Evolutionary conservation across 305 asterid genomes (phyloP).

Genomic region (Withania somnifera): DNA sequence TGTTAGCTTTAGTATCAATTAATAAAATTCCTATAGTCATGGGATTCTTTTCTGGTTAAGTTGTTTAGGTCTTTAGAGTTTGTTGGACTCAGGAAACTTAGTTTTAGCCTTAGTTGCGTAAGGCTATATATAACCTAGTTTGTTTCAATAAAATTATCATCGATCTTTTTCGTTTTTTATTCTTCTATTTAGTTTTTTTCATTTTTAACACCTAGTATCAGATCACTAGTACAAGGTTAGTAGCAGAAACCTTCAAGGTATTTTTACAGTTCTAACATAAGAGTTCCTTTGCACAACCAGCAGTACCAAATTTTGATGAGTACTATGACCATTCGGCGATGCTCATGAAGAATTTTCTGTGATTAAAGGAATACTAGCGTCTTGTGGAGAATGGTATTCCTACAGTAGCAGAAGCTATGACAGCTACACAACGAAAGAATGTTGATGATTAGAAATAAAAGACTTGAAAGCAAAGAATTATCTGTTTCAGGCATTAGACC

Average conservation of each 20-base stretch:
- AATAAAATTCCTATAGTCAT: constrained; percentile 1
- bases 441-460: not conserved
- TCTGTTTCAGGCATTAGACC: not conserved
- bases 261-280: not conserved
- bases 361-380: not conserved
- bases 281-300: not conserved
- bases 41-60: not conserved
- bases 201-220: not conserved
- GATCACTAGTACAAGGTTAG: not conserved
- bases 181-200: not conserved
- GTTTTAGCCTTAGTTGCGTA: not conserved
- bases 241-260: not conserved
- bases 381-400: not conserved
- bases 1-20: constrained; percentile 2
- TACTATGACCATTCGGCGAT: not conserved
- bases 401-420: not conserved
- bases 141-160: not conserved
- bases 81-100: not conserved
- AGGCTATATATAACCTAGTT: not conserved
- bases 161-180: not conserved
- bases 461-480: not conserved
- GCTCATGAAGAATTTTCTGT: not conserved
- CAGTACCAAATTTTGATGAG: not conserved
- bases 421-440: not conserved
- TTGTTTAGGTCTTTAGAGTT: not conserved